Percentiles rank a stretch among this genome's conserved stretches.
These are phyloP conservation scores for Tricholoma sp. DNA, from an alignment of 768 basidiomycete species.

Conservation along the genomic window DNA sequence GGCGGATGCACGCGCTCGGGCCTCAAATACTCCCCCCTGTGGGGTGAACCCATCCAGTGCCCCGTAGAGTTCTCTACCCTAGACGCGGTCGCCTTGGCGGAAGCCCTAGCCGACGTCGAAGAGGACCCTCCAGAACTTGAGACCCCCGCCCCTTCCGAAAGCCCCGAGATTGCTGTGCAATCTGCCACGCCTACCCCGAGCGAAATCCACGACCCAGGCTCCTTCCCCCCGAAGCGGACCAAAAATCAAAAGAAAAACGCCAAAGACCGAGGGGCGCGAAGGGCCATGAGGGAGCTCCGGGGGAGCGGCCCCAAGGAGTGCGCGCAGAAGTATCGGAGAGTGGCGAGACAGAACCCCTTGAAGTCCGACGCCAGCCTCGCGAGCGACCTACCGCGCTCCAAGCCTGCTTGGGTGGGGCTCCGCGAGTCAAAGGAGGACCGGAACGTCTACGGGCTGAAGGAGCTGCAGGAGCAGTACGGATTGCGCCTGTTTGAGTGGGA, in stretches of 20 bases:
- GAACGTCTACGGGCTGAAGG: neutral
- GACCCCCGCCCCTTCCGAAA: neutral
- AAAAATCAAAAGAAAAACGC: neutral
- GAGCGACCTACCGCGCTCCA: neutral
- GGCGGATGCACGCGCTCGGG: no score
- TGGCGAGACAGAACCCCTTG: neutral
- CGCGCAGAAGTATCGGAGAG: no score
- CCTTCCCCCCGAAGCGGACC: neutral
- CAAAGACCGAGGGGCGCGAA: no score
- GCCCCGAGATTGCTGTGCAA: no score
- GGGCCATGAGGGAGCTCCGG: no score
- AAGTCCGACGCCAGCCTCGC: neutral
- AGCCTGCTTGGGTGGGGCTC: neutral
- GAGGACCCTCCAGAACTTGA: neutral
- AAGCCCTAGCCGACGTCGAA: neutral
- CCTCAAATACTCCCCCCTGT: no score
- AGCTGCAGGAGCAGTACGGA: neutral
- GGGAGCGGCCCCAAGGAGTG: no score
- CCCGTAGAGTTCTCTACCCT: neutral
- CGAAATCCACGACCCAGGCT: neutral
- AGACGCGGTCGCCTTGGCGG: neutral
- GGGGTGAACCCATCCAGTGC: neutral
- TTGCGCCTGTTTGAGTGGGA: neutral
- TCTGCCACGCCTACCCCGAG: neutral
- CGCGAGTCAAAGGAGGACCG: neutral